Evolutionary conservation across 345 rosid genomes (phyloP).

Genomic region (Lenwebbia sp.): DNA sequence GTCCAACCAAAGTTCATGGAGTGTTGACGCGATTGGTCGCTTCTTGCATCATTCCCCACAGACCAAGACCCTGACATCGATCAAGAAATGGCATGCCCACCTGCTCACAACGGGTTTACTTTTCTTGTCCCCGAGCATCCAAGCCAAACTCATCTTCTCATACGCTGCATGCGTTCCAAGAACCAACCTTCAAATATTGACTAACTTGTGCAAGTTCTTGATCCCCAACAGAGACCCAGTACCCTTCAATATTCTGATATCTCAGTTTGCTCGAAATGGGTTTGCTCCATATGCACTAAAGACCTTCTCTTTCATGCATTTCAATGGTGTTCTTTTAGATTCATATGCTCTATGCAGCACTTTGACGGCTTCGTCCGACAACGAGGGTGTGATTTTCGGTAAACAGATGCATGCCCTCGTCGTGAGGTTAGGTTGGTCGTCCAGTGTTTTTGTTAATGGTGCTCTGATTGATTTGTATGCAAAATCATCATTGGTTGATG

Average conservation of each 20-base stretch:
- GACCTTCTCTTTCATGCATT: conserved; percentile 37
- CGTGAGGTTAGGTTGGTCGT: conserved; percentile 25
- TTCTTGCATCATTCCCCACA: conserved; percentile 8
- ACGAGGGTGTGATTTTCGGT: conserved; percentile 21
- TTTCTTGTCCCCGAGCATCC: conserved; percentile 6
- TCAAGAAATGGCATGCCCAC: conserved; percentile 17
- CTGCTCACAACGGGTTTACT: conserved; percentile 21
- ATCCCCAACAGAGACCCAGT: conserved; percentile 18
- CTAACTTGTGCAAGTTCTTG: conserved; percentile 18
- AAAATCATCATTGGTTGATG: conserved; percentile 8
- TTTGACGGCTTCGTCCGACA: conserved; percentile 22
- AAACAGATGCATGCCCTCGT: conserved; percentile 28
- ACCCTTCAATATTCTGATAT: conserved; percentile 30
- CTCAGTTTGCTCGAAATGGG: conserved; percentile 30
- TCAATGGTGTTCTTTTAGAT: conserved; percentile 23
- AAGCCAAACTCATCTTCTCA: conserved; percentile 17
- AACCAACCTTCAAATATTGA: conserved; percentile 10
- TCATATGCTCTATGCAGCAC: conserved; percentile 34
- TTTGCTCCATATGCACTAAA: conserved; percentile 18
- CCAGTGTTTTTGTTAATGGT: conserved; percentile 42
- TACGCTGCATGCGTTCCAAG: conserved; percentile 11
- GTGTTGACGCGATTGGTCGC: not conserved
- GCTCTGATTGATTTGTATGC: conserved; percentile 39
- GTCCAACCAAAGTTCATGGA: not conserved
- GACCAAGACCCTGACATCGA: conserved; percentile 6